Evolutionary conservation across 2,329 filamentous ascomycete species (phyloP), one percentile per base, ranked within the genome.

Genomic region (Fusarium lyarnte): DNA sequence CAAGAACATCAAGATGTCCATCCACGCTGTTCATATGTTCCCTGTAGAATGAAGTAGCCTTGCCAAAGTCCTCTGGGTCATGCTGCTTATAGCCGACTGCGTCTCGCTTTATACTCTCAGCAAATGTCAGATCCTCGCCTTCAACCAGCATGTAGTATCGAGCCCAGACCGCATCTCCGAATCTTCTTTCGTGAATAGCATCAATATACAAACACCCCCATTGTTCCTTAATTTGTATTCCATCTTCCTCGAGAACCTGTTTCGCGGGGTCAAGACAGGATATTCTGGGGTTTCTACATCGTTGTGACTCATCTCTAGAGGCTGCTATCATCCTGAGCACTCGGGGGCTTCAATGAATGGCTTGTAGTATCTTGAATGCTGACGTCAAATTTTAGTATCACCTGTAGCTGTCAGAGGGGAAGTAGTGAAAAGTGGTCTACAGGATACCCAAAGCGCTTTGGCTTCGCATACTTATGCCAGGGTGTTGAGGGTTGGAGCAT

Each of bases 31-130:
- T 23, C 3, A 3, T 10, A 23, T 49, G 14, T 7, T 31, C 10
- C 5, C 2, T 49, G 3, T 23, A 19, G 3, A 49, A 33, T 23
- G 7, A 12, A 2, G 23, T 21, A 23, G 8, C n/a, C 21, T 17
- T 23, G 2, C 6, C 10, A 19, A 33, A 49, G 2, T 23, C 21
- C 6, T 33, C 21, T 7, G 7, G 14, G 1, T 49, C 7, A 0
- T 23, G 10, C 14, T 33, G 14, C 21, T 7, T 19, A 3, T 23
- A 33, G 8, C 14, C 3, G 2, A 49, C 8, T 19, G 21, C 16
- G 21, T 33, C 21, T 33, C 9, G 46, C n/a, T 23, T 23, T 3
- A 19, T 23, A 7, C 29, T 23, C 29, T 33, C 0, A 49, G 16
- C 16, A 21, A 49, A 5, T 1, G 29, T 49, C 46, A 49, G n/a